Evolutionary conservation across 1,284 basidiomycete species (phyloP).

Genomic region (Puccinia triticina): DNA sequence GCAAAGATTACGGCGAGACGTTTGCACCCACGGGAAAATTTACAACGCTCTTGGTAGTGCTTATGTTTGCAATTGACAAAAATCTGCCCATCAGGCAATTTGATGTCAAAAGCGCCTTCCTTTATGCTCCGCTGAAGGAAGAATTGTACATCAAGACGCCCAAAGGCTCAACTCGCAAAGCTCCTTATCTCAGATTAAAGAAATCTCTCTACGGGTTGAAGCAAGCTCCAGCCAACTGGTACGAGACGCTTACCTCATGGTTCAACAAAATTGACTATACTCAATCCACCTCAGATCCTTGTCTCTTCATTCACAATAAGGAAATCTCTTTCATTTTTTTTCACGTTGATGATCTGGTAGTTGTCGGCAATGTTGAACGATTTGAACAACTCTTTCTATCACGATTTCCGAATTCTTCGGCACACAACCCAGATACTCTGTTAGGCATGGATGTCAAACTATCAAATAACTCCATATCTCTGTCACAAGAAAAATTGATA

Average conservation of each 20-base stretch:
- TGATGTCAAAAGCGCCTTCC: too few species aligned
- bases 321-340: neutral
- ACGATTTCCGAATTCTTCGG: constrained; percentile 7
- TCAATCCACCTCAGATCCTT: neutral
- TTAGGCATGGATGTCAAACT: constrained; percentile 6
- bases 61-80: too few species aligned
- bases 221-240: neutral
- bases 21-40: constrained; percentile 58
- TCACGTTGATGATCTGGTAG: constrained; percentile 22
- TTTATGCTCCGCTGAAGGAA: too few species aligned
- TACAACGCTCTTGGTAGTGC: too few species aligned
- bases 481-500: neutral
- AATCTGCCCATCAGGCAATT: too few species aligned
- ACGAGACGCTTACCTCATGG: too few species aligned
- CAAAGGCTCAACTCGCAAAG: constrained; percentile 52
- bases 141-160: constrained; percentile 61
- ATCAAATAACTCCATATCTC: neutral
- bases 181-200: neutral
- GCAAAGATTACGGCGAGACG: constrained; percentile 63
- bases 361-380: neutral
- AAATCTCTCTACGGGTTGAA: constrained; percentile 16
- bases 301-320: neutral
- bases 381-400: constrained; percentile 2
- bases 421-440: neutral
- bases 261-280: neutral